Conservation (phyloP, 768 basidiomycete genomes). For the Amyloporia xantha region DNA sequence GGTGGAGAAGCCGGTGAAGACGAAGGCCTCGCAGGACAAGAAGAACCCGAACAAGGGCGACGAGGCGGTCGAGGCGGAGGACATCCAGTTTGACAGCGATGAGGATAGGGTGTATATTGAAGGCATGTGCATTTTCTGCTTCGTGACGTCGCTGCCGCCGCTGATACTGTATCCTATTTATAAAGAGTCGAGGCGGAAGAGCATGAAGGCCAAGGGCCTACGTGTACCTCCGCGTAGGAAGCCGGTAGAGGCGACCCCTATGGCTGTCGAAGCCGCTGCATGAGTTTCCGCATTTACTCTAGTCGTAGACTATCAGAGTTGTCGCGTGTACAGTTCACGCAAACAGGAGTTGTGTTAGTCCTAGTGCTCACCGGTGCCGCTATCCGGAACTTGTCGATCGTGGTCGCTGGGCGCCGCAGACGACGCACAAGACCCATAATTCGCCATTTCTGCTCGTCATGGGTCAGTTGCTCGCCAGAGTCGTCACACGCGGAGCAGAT, state of each 20-base stretch:
- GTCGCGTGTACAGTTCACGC: too few relatives aligned
- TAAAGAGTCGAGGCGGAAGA: slow-evolving; percentile 59
- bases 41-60: slow-evolving; percentile 17
- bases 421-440: too few relatives aligned
- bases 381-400: too few relatives aligned
- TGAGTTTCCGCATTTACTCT: slow-evolving; percentile 3
- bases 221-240: slow-evolving; percentile 50
- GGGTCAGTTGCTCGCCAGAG: too few relatives aligned
- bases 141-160: neutral
- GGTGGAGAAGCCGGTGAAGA: slow-evolving; percentile 73
- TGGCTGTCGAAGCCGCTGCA: slow-evolving; percentile 9
- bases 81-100: slow-evolving; percentile 24
- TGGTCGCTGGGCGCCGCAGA: too few relatives aligned
- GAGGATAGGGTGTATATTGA: slow-evolving; percentile 61
- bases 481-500: too few relatives aligned
- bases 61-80: slow-evolving; percentile 22
- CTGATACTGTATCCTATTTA: neutral
- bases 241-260: slow-evolving; percentile 9
- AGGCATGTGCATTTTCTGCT: slow-evolving; percentile 44
- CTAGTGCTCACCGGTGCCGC: too few relatives aligned
- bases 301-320: too few relatives aligned
- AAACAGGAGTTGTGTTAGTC: too few relatives aligned
- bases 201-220: slow-evolving; percentile 70
- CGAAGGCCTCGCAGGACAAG: slow-evolving; percentile 25
- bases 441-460: too few relatives aligned